These are phyloP conservation scores for Fusarium keratoplasticum DNA, from an alignment of 2,329 filamentous ascomycete species.

Conservation along the genomic window DNA sequence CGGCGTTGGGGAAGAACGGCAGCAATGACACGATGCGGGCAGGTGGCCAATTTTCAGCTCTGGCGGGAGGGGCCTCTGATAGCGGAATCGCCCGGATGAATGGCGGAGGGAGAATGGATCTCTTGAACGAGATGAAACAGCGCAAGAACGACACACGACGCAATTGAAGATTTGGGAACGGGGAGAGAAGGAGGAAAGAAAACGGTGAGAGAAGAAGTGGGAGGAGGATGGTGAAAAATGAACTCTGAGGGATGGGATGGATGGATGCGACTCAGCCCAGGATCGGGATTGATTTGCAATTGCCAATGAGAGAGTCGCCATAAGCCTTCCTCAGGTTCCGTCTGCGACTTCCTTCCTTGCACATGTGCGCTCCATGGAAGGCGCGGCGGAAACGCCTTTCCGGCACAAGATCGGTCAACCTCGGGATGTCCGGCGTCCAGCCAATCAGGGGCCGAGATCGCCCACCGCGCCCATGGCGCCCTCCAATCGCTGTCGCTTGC, in stretches of 20 bases:
- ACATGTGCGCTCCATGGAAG: constrained; percentile 15
- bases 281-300: constrained; percentile 24
- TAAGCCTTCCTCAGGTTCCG: constrained; percentile 22
- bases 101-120: constrained; percentile 4
- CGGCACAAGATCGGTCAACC: constrained; percentile 38
- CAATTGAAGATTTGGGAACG: constrained; percentile 6
- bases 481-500: constrained; percentile 28
- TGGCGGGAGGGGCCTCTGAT: constrained; percentile 17
- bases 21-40: constrained; percentile 22
- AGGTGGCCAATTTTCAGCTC: constrained; percentile 40
- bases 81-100: constrained; percentile 37
- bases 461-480: background rate
- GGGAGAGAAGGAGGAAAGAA: background rate
- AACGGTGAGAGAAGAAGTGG: constrained; percentile 4
- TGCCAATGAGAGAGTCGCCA: constrained; percentile 42
- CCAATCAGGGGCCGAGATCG: constrained; percentile 14
- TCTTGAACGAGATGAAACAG: background rate
- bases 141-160: constrained; percentile 7
- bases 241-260: background rate
- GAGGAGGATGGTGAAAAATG: constrained; percentile 13
- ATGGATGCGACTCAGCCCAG: constrained; percentile 2
- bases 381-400: background rate
- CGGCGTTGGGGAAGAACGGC: background rate
- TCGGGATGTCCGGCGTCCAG: constrained; percentile 31
- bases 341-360: constrained; percentile 24